Evolutionary conservation across 176 grass and related monocot genomes (phyloP), one percentile per base, ranked within the genome.

Genomic region (Panicum miliaceum): DNA sequence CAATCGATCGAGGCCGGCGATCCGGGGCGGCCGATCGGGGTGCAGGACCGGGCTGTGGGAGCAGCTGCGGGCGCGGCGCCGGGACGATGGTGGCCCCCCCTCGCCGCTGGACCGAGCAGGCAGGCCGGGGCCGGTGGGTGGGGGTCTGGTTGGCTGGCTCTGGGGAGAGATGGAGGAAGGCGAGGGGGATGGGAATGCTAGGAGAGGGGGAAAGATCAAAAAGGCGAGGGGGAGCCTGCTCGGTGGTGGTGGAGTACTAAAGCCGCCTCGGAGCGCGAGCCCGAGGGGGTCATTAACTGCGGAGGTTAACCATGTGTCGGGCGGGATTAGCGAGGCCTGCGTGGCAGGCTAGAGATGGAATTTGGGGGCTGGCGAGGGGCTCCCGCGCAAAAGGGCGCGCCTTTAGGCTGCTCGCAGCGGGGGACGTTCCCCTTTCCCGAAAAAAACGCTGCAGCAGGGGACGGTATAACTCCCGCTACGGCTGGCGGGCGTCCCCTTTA

Each of bases 121-220:
- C 23, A 53, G 52, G 52, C 52, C 7, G 54, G 54, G 54, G 18
- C 66, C 25, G 87, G 56, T 36, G 82, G 81, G 71, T 56, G 15
- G 45, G 59, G 37, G 57, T 60, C 57, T 60, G n/a, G 57, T n/a
- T 59, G 56, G 56, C n/a, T 52, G 68, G 48, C 8, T 15, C 13
- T 14, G 4, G 7, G 70, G 12, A 43, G 20, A 1, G 34, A 8
- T 16, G 32, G 32, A 66, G 36, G 6, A 47, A 26, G 23, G 43
- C 32, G 45, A 32, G 26, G 26, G 50, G 38, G 18, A 37, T 5
- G 62, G 20, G 45, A 42, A 9, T 2, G 64, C 15, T 2, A 43
- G 12, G 63, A 6, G 76, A 40, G 62, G 58, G 77, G 68, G 47
- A 87, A 82, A 87, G 85, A 82, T 82, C 71, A 45, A 74, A 26